Percentiles rank a stretch among this genome's conserved stretches.
These are phyloP conservation scores for Solanum hybrid DNA, from an alignment of 305 asterid species.

Conservation along the genomic window DNA sequence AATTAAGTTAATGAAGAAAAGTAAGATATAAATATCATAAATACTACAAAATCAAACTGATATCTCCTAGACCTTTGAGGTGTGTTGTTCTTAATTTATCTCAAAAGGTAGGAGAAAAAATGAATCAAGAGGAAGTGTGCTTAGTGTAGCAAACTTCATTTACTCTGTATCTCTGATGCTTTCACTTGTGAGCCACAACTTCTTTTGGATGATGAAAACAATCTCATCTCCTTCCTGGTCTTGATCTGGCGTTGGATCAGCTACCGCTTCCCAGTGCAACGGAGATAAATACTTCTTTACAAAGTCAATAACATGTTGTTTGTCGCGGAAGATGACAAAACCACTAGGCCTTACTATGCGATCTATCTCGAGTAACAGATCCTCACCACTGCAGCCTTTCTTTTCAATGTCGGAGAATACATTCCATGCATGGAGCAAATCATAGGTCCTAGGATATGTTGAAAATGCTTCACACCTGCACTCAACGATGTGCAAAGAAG, in stretches of 20 bases:
- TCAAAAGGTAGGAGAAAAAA: conserved; percentile 22
- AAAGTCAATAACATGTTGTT: conserved; percentile 57
- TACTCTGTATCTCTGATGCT: conserved; percentile 63
- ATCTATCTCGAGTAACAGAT: conserved; percentile 75
- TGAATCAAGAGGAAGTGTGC: conserved; percentile 9
- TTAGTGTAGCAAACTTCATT: conserved; percentile 1
- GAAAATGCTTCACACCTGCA: conserved; percentile 90
- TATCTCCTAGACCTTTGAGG: conserved; percentile 16
- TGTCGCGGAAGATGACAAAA: conserved; percentile 57
- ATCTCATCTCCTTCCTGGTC: conserved; percentile 68
- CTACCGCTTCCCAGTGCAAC: conserved; percentile 83
- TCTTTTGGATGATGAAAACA: conserved; percentile 63
- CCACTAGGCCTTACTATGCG: conserved; percentile 92
- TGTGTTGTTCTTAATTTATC: conserved; percentile 29
- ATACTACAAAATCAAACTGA: conserved; percentile 23
- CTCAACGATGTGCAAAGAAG: not conserved
- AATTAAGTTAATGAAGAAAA: not conserved
- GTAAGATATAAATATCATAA: conserved; percentile 11
- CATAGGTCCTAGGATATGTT: conserved; percentile 81
- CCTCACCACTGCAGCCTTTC: conserved; percentile 96
- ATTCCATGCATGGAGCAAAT: conserved; percentile 77
- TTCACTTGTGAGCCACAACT: conserved; percentile 72
- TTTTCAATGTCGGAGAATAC: conserved; percentile 69
- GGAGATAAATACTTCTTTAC: conserved; percentile 68
- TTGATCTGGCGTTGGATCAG: conserved; percentile 41